phyloP scores from a whole-genome alignment of 179 eudicot genomes.

The Drosera spatulata region DNA sequence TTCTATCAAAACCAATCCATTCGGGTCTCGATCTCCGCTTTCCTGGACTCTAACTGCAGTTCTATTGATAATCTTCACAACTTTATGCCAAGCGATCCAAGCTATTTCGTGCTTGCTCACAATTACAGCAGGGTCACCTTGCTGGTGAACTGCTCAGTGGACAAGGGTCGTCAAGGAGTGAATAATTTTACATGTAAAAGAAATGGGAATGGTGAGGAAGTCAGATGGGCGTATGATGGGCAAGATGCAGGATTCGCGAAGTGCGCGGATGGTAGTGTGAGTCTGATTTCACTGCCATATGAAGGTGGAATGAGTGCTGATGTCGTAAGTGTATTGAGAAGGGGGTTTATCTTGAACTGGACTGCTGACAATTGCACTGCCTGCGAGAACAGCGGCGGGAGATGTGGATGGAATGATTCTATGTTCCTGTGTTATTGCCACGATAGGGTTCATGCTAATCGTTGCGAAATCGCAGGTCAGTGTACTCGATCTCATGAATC shows the following conservation, averaged over 20 bases:
- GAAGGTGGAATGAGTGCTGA: background rate
- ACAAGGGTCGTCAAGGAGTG: too few species aligned
- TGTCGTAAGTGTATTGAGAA: conserved; percentile 1
- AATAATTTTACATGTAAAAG: too few species aligned
- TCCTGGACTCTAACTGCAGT: background rate
- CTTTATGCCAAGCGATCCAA: background rate
- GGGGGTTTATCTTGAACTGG: background rate
- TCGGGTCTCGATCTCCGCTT: background rate
- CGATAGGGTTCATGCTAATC: conserved; percentile 4
- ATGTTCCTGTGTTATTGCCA: conserved; percentile 4
- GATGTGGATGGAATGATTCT: conserved; percentile 1
- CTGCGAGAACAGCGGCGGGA: conserved; percentile 5
- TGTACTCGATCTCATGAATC: too few species aligned
- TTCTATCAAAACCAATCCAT: background rate
- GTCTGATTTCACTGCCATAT: conserved; percentile 1
- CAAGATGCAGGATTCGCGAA: too few species aligned
- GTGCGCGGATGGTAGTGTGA: background rate
- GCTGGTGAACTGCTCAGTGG: background rate
- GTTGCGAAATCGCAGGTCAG: background rate
- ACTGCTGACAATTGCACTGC: conserved; percentile 3
- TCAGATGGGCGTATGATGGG: too few species aligned
- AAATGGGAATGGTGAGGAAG: too few species aligned
- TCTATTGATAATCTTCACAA: background rate
- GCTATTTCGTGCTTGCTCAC: background rate
- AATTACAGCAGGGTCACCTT: background rate